Percentiles rank a stretch among this genome's conserved stretches.
Conservation (phyloP, 2,329 filamentous ascomycete genomes). For the Paecilomyces variotii region DNA sequence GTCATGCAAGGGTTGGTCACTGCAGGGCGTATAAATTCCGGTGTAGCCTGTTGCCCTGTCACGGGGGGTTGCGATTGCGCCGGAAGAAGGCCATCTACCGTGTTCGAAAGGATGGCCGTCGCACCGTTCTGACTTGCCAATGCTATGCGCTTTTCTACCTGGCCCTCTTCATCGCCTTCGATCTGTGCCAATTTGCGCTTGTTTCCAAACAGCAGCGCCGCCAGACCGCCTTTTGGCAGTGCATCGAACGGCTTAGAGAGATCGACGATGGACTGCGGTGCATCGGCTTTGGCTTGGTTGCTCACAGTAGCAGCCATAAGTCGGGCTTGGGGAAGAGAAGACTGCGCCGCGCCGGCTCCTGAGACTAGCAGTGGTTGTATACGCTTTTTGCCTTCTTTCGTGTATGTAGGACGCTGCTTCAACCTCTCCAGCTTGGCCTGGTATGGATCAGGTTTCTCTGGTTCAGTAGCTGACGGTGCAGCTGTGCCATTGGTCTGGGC, state of each 20-base stretch:
- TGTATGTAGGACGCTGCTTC: constrained; percentile 88
- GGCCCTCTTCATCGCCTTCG: constrained; percentile 66
- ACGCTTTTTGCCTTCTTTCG: constrained; percentile 93
- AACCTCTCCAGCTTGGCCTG: constrained; percentile 57
- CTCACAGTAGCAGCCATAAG: constrained; percentile 65
- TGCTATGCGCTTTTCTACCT: constrained; percentile 52
- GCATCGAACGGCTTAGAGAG: constrained; percentile 91
- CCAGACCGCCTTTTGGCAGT: constrained; percentile 79
- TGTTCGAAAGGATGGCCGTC: constrained; percentile 66
- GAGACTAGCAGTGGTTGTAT: constrained; percentile 89
- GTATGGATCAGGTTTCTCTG: constrained; percentile 44
- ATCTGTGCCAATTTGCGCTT: constrained; percentile 73
- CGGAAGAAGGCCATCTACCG: constrained; percentile 67
- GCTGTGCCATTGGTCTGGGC: constrained; percentile 28
- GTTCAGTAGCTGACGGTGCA: constrained; percentile 18
- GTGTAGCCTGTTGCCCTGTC: constrained; percentile 58
- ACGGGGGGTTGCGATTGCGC: constrained; percentile 55
- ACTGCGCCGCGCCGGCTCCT: constrained; percentile 76
- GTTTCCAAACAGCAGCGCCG: constrained; percentile 80
- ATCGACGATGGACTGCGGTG: constrained; percentile 76
- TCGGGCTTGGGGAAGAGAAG: constrained; percentile 81
- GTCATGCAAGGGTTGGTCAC: constrained; percentile 74
- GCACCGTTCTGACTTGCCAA: constrained; percentile 57
- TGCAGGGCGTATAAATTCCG: constrained; percentile 81
- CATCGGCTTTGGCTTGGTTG: constrained; percentile 55